phyloP scores from a whole-genome alignment of 148 eudicot genomes.

The Silene uniflora region DNA sequence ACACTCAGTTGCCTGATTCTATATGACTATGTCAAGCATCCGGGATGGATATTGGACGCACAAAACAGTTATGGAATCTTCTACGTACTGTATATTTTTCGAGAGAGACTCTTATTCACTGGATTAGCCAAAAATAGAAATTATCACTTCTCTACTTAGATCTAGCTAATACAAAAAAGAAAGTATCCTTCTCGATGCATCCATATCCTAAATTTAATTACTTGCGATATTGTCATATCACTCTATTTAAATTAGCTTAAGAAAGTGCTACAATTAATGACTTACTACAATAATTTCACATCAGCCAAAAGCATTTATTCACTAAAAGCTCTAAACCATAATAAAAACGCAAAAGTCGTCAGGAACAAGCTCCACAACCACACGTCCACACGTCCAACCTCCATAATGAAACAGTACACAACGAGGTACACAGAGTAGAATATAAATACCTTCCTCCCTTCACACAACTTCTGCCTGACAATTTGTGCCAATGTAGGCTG shows the following conservation, averaged over 20 bases:
- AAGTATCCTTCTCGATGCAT: neutral
- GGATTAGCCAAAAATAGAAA: neutral
- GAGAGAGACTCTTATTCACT: neutral
- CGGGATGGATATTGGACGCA: too few relatives aligned
- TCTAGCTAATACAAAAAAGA: neutral
- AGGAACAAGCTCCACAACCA: neutral
- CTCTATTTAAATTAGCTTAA: neutral
- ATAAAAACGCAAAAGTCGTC: neutral
- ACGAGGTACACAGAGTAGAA: neutral
- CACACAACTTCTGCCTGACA: slow-evolving; percentile 87
- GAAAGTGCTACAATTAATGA: neutral
- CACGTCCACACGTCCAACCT: neutral
- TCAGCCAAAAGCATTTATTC: neutral
- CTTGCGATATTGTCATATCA: neutral
- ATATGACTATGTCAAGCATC: too few relatives aligned
- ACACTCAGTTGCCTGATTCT: neutral
- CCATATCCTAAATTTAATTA: neutral
- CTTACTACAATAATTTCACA: neutral
- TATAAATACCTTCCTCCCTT: slow-evolving; percentile 81
- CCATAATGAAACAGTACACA: neutral
- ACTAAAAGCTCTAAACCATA: neutral
- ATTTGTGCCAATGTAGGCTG: slow-evolving; percentile 91
- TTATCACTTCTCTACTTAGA: neutral
- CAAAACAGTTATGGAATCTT: too few relatives aligned
- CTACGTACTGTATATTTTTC: too few relatives aligned